Base-by-base conservation (phyloP, 2,329 filamentous ascomycete species). In the Dactylellina drechsleri region DNA sequence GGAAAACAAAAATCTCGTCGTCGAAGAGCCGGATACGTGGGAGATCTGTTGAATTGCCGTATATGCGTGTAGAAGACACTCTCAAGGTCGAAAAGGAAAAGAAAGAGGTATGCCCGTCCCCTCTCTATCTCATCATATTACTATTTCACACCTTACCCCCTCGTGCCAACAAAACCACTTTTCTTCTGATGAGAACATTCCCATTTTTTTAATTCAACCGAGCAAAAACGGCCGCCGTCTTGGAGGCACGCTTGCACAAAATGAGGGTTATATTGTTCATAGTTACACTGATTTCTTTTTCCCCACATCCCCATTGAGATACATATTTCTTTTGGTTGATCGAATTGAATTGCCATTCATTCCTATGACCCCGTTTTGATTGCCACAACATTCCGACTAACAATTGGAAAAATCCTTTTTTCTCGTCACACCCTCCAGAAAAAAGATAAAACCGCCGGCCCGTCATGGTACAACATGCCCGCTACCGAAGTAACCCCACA, bases 401-500 rank as follows among this genome's bases (percentile, higher is more conserved):
- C 20, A 16, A 36, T 36, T 45, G 20, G n/a, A 3, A n/a, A 54
- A 31, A 31, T 47, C 3, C 52, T 53, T 52, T n/a, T 5, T 20
- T 60, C 45, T 15, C n/a, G 31, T 56, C 49, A 62, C 61, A 59
- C 56, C 26, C 56, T 52, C 62, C 72, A 79, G 77, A 74, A 78
- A 78, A 78, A 76, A 31, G 79, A 88, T 87, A 81, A 86, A 68
- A 91, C 90, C 76, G 91, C 93, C 59, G 95, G 94, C 52, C 83
- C 89, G 15, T 85, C 91, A 70, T 98, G 94, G 94, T 98, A 91
- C 83, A 87, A 96, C 79, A 85, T 99, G 64, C 93, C 93, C 4
- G 89, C 89, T 79, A 97, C 94, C 26, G 86, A 92, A 59, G 83
- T 97, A 59, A 97, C 93, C 0, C 88, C 92, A 7, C 89, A 96